Percentiles rank a stretch among this genome's conserved stretches.
These are phyloP conservation scores for Sporothrix curviconia DNA, from an alignment of 2,329 filamentous ascomycete species.

Conservation along the genomic window DNA sequence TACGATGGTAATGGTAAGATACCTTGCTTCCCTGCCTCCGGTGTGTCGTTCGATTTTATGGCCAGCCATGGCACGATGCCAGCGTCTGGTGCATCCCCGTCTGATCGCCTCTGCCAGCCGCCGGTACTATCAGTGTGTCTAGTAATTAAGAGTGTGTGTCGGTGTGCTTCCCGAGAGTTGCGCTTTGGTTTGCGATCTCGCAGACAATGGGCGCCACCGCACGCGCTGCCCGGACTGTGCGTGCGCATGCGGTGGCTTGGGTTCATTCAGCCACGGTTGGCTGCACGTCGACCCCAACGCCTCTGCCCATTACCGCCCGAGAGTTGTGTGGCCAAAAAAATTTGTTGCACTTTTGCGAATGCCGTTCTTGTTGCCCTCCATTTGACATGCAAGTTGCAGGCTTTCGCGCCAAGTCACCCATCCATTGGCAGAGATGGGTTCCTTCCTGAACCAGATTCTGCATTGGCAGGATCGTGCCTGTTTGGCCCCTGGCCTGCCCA, in stretches of 20 bases:
- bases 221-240: too few relatives aligned
- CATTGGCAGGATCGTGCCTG: background rate
- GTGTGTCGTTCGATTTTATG: slow-evolving; percentile 1
- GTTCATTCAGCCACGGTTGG: too few relatives aligned
- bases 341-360: too few relatives aligned
- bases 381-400: slow-evolving; percentile 1
- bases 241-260: too few relatives aligned
- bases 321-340: background rate
- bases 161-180: background rate
- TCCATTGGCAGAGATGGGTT: background rate
- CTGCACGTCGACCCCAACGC: too few relatives aligned
- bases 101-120: background rate
- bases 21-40: background rate
- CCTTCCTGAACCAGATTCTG: slow-evolving; percentile 5
- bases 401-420: background rate
- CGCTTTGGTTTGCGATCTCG: background rate
- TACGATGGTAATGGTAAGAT: too few relatives aligned
- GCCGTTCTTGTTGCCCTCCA: too few relatives aligned
- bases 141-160: background rate
- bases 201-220: background rate
- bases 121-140: background rate
- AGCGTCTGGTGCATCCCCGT: background rate
- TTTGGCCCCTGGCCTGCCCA: background rate
- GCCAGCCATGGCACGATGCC: slow-evolving; percentile 4
- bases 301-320: background rate